These are phyloP conservation scores for Citrus cavaleriei DNA, from an alignment of 345 rosid species.

Conservation along the genomic window DNA sequence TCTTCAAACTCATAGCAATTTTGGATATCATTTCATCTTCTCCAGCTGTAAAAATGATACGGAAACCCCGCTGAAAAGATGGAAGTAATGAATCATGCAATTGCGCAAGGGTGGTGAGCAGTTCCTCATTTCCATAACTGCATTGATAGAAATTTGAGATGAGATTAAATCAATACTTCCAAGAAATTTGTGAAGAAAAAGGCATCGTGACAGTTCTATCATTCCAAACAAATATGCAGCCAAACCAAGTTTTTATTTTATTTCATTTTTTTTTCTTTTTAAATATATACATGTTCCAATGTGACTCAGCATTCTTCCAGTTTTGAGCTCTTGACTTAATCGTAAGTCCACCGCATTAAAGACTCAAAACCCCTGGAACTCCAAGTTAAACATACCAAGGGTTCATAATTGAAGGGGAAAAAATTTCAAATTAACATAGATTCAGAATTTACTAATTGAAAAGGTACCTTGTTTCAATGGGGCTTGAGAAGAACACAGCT, in stretches of 20 bases:
- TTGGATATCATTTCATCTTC: conserved; percentile 45
- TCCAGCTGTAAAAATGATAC: conserved; percentile 37
- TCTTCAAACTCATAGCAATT: conserved; percentile 53
- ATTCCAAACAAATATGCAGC: neutral
- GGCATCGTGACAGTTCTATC: neutral
- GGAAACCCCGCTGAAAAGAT: conserved; percentile 63
- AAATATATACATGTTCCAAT: neutral
- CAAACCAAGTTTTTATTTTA: neutral
- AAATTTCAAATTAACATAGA: neutral
- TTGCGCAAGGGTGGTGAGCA: conserved; percentile 56
- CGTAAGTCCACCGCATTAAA: neutral
- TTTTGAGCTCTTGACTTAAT: neutral
- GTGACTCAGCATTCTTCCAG: neutral
- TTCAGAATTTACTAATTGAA: conserved; percentile 8
- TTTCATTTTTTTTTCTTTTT: neutral
- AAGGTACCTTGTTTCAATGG: conserved; percentile 71
- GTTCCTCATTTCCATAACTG: conserved; percentile 83
- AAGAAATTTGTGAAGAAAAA: neutral
- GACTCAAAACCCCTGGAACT: neutral
- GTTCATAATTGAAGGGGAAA: too few relatives aligned
- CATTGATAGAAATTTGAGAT: conserved; percentile 24
- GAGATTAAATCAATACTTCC: conserved; percentile 4
- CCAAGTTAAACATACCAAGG: neutral
- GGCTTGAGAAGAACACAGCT: conserved; percentile 61
- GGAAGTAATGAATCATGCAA: conserved; percentile 88